phyloP scores from a whole-genome alignment of 176 grass and related monocot genomes.

The Bolboschoenus planiculmis region DNA sequence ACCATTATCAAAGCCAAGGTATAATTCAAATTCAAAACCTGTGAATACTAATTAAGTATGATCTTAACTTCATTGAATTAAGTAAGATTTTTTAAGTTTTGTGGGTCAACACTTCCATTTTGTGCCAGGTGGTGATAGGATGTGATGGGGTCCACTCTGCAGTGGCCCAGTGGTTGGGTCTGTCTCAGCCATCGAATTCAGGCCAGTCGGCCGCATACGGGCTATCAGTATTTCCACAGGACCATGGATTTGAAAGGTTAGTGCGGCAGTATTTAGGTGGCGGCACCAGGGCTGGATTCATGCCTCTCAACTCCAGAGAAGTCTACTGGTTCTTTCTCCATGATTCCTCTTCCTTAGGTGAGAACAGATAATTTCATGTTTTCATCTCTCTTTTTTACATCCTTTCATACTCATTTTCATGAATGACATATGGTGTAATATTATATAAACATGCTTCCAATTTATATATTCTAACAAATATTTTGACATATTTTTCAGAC shows the following conservation, averaged over 20 bases:
- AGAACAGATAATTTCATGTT: background rate
- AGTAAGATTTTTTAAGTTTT: background rate
- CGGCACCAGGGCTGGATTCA: constrained; percentile 9
- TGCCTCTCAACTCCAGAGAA: constrained; percentile 2
- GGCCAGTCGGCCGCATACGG: constrained; percentile 5
- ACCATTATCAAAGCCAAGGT: constrained; percentile 33
- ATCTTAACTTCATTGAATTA: too few species aligned
- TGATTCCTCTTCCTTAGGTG: constrained; percentile 12
- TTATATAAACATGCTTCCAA: too few species aligned
- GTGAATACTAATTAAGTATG: too few species aligned
- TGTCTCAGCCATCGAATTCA: constrained; percentile 4
- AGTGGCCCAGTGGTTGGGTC: constrained; percentile 29
- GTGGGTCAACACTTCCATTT: background rate
- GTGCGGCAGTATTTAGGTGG: background rate
- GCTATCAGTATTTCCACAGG: constrained; percentile 8
- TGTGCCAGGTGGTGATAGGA: constrained; percentile 24
- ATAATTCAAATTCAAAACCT: background rate
- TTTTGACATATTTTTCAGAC: background rate
- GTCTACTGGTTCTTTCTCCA: constrained; percentile 19
- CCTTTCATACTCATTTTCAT: too few species aligned
- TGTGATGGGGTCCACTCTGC: constrained; percentile 62
- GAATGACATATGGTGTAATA: too few species aligned
- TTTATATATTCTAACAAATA: background rate
- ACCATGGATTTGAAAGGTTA: constrained; percentile 22
- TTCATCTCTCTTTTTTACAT: background rate